A percentile compares a stretch with the other conserved stretches of the same genome.
Conservation (phyloP, 495 filamentous ascomycete species). For the Penicillium flavigenum region DNA sequence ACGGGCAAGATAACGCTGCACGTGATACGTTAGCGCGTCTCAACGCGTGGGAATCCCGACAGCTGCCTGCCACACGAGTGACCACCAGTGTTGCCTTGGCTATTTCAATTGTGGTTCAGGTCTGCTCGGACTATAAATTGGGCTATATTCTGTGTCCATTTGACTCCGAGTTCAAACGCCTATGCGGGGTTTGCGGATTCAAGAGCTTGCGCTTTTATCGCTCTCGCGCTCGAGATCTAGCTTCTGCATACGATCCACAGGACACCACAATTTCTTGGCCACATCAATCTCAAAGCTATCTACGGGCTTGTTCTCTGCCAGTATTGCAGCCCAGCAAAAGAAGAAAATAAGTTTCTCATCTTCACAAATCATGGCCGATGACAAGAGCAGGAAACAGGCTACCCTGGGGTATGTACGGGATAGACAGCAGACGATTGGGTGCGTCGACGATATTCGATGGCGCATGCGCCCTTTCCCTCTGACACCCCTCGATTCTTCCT, state of each 20-base stretch:
- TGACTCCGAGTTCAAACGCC: conserved; percentile 12
- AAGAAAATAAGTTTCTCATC: not conserved
- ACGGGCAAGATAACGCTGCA: conserved; percentile 23
- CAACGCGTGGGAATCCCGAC: conserved; percentile 36
- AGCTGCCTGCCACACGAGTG: conserved; percentile 14
- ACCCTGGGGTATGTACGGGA: conserved; percentile 90
- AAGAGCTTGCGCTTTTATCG: conserved; percentile 21
- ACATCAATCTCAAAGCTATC: not conserved
- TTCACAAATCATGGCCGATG: conserved; percentile 37
- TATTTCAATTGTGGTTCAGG: not conserved
- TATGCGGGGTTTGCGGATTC: conserved; percentile 33
- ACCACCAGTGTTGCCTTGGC: conserved; percentile 19
- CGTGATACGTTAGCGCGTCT: conserved; percentile 42
- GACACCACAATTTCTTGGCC: not conserved
- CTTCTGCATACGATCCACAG: conserved; percentile 3
- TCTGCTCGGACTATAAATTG: conserved; percentile 17
- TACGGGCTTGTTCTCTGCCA: not conserved
- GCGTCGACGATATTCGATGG: conserved; percentile 42
- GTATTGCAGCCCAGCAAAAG: not conserved
- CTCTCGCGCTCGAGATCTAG: conserved; percentile 20
- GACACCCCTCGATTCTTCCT: not conserved
- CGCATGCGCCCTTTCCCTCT: not conserved
- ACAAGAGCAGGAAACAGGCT: conserved; percentile 65
- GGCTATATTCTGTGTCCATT: too few relatives aligned
- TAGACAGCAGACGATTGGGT: conserved; percentile 80